Conservation (phyloP, 306 rosid species). For the Hippophae gyantsensis region DNA sequence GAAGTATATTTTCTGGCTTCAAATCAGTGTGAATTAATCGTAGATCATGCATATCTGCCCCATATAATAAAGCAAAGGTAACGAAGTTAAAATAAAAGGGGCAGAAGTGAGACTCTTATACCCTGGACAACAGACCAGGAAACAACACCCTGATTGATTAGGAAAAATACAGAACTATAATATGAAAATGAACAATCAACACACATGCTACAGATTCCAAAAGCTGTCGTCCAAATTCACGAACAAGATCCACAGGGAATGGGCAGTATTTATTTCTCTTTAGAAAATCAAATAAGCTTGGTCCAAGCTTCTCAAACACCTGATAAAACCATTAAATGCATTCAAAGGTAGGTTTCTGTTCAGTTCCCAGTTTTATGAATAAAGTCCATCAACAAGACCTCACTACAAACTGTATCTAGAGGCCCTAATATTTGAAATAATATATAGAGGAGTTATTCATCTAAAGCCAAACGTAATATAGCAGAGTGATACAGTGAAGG, state of each 20-base stretch:
- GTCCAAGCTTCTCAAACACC: slow-evolving; percentile 99
- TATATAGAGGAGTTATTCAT: too few relatives aligned
- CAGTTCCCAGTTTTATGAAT: too few relatives aligned
- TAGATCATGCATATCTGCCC: slow-evolving; percentile 80
- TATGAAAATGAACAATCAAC: slow-evolving; percentile 23
- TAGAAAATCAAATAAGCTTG: slow-evolving; percentile 90
- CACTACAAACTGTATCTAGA: slow-evolving; percentile 19
- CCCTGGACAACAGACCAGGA: too few relatives aligned
- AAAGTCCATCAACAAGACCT: slow-evolving; percentile 20
- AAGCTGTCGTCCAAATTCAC: slow-evolving; percentile 88
- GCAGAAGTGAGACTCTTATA: neutral
- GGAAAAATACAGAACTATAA: slow-evolving; percentile 3
- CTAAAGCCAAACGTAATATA: too few relatives aligned
- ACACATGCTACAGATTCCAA: slow-evolving; percentile 97
- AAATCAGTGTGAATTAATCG: slow-evolving; percentile 71
- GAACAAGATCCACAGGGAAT: slow-evolving; percentile 94
- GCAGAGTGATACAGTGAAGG: too few relatives aligned
- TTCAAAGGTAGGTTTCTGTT: too few relatives aligned
- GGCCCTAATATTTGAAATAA: neutral
- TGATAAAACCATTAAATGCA: slow-evolving; percentile 65
- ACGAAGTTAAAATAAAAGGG: neutral
- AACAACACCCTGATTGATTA: too few relatives aligned
- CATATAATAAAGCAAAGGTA: neutral
- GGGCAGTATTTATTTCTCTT: slow-evolving; percentile 88
- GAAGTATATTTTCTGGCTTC: slow-evolving; percentile 77